A percentile compares a stretch with the other conserved stretches of the same genome.
These are phyloP conservation scores for Coemansia sp. DNA, from an alignment of 371 early-diverging fungal species.

Conservation along the genomic window DNA sequence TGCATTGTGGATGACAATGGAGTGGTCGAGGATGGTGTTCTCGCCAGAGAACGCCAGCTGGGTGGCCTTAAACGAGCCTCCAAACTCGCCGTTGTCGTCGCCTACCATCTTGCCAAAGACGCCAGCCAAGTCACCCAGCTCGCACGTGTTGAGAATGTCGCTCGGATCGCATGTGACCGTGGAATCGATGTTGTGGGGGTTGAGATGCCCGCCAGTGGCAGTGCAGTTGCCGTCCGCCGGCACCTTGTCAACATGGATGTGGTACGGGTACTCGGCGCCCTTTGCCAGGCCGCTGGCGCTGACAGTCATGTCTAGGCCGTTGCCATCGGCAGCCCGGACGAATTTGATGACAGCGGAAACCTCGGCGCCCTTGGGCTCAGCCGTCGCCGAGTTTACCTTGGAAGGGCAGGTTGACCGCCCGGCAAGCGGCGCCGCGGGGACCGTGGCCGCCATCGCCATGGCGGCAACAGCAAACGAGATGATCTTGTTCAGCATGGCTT, in stretches of 20 bases:
- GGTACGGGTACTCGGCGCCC: slow-evolving; percentile 47
- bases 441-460: slow-evolving; percentile 1
- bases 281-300: slow-evolving; percentile 26
- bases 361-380: slow-evolving; percentile 1
- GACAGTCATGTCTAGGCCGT: slow-evolving; percentile 14
- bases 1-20: slow-evolving; percentile 55
- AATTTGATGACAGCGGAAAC: slow-evolving; percentile 4
- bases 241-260: slow-evolving; percentile 54
- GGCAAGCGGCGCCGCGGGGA: not conserved
- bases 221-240: slow-evolving; percentile 53
- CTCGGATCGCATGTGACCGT: too few relatives aligned
- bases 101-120: slow-evolving; percentile 47
- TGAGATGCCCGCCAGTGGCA: slow-evolving; percentile 53
- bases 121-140: slow-evolving; percentile 59
- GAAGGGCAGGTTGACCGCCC: slow-evolving; percentile 4
- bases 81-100: slow-evolving; percentile 16
- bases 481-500: slow-evolving; percentile 6
- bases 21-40: slow-evolving; percentile 52
- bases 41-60: slow-evolving; percentile 45
- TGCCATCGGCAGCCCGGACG: not conserved
- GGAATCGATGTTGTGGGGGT: slow-evolving; percentile 33
- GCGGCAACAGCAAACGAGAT: slow-evolving; percentile 3
- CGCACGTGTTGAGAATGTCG: slow-evolving; percentile 50
- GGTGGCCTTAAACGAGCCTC: slow-evolving; percentile 11
- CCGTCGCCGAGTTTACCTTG: slow-evolving; percentile 3